Percentiles rank a stretch among this genome's conserved stretches.
Evolutionary conservation across 768 basidiomycete species (phyloP).

Genomic region (Kwoniella bestiolae): DNA sequence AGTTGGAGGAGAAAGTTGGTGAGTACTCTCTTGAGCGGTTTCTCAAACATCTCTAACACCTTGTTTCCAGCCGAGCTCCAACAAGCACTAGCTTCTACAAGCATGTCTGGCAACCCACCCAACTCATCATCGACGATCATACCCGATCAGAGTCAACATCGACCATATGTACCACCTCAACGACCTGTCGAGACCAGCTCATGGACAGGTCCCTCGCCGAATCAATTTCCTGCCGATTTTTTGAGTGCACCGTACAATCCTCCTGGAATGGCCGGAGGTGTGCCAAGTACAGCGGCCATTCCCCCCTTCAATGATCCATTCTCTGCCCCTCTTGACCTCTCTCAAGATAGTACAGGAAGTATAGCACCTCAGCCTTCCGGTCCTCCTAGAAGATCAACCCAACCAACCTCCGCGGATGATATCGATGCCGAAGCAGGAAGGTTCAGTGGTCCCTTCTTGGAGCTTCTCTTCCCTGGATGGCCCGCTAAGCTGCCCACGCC

Average conservation of each 20-base stretch:
- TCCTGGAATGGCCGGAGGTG: neutral
- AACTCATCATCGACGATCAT: neutral
- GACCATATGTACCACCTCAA: neutral
- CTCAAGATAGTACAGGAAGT: neutral
- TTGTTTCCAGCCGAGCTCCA: constrained; percentile 19
- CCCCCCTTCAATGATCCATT: neutral
- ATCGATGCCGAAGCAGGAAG: constrained; percentile 34
- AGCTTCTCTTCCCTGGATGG: constrained; percentile 42
- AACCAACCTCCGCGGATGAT: constrained; percentile 3
- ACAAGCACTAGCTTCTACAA: constrained; percentile 8
- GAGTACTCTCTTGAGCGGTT: constrained; percentile 13
- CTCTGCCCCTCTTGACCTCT: neutral
- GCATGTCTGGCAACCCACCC: neutral
- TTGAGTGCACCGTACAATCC: constrained; percentile 11
- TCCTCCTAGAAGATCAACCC: neutral
- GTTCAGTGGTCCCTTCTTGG: constrained; percentile 31
- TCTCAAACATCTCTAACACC: neutral
- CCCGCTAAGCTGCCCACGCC: constrained; percentile 38
- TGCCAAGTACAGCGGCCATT: neutral
- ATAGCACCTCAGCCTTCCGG: neutral
- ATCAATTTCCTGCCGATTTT: neutral
- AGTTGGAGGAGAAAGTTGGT: constrained; percentile 41
- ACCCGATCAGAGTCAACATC: neutral
- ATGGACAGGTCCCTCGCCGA: constrained; percentile 10
- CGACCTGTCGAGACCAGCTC: neutral